Evolutionary conservation across 306 rosid genomes (phyloP).

Genomic region (Glycine latifolia): DNA sequence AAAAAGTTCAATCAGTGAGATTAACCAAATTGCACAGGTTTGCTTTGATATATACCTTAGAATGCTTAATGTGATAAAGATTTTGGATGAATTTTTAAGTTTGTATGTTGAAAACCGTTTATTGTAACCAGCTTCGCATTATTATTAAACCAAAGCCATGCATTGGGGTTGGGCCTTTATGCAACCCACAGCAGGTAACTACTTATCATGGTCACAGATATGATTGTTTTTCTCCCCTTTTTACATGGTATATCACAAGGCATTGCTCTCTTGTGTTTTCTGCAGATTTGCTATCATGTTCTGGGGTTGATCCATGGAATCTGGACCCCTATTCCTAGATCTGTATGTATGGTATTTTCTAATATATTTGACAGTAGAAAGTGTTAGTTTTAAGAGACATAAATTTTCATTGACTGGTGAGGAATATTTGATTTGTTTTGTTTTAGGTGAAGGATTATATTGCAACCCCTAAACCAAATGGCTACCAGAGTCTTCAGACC

Average conservation of each 20-base stretch:
- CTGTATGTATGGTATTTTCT: constrained; percentile 68
- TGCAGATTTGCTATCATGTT: constrained; percentile 97
- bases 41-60: constrained; percentile 49
- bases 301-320: constrained; percentile 93
- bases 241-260: constrained; percentile 13
- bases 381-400: constrained; percentile 16
- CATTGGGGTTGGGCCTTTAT: constrained; percentile 86
- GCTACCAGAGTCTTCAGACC: constrained; percentile 97
- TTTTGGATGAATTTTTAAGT: constrained; percentile 40
- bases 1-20: constrained; percentile 78
- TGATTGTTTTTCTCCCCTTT: constrained; percentile 37
- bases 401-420: constrained; percentile 38
- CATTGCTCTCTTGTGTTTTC: constrained; percentile 43
- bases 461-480: constrained; percentile 98
- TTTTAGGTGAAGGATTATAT: constrained; percentile 92
- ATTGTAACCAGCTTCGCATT: constrained; percentile 80
- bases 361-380: constrained; percentile 47
- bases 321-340: constrained; percentile 98
- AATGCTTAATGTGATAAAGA: constrained; percentile 36
- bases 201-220: constrained; percentile 34
- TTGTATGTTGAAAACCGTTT: constrained; percentile 53
- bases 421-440: constrained; percentile 31
- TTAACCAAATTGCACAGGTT: constrained; percentile 97
- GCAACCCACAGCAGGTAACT: constrained; percentile 86
- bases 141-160: constrained; percentile 85